Base-by-base conservation (phyloP, 2,329 filamentous ascomycete species). In the Salinomyces thailandicus region DNA sequence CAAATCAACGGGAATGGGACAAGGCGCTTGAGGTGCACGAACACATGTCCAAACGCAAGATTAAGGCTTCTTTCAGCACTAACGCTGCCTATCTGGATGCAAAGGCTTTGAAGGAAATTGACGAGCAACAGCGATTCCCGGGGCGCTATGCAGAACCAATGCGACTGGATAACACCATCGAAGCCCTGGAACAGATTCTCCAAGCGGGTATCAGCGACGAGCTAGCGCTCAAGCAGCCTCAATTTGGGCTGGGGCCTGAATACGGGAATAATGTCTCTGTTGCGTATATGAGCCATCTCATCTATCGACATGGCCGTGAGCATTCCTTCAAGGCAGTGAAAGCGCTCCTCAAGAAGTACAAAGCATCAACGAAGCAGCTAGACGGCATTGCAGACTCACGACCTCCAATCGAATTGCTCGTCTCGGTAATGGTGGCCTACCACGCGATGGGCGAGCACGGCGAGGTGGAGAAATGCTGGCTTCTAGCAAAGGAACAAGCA, bases 371-470 rank as follows among this genome's bases (percentile, higher is more conserved):
- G 7, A 5, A 15, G 13, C 11, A 30, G 14, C 11, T 30, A 7
- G n/a, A 8, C 22, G 27, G 27, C 27, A 8, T 13, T 12, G 14
- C 31, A 12, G 31, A 33, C 7, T n/a, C 27, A 9, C 35, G 31
- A 13, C 18, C 36, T 11, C 18, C 38, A 18, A 37, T 55, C 27
- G 44, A 43, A 5, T 13, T 43, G 19, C 33, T 47, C 18, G 67
- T 69, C 33, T 70, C 78, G 6, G 59, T 89, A 39, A 87, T 94
- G 80, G 63, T 69, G 15, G 69, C 75, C 1, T 72, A 82, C 51
- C 62, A 75, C 29, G 63, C 68, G 35, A 71, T 77, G 13, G 60
- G 66, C 26, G 67, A 77, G 15, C 71, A 75, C 46, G 63, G 71
- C 4, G 68, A 73, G 35, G 76, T 89, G 14, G 69, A 75, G 43